Evolutionary conservation across 768 basidiomycete species (phyloP).

Genomic region (Chlorophyllum brunneum): DNA sequence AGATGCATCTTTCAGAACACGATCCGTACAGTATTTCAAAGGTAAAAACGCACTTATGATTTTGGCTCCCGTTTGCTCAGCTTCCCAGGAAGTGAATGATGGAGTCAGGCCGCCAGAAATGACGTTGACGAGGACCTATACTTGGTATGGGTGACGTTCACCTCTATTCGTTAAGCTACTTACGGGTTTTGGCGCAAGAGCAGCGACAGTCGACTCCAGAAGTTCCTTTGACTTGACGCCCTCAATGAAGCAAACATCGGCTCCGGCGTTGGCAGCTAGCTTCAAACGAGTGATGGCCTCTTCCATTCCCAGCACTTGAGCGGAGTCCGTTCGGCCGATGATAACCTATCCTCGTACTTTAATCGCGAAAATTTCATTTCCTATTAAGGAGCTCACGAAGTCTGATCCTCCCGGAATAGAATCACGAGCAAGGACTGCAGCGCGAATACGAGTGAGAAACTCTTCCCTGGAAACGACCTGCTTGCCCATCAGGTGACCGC

Average conservation of each 20-base stretch:
- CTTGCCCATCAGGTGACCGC: conserved; percentile 76
- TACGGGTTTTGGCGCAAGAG: conserved; percentile 68
- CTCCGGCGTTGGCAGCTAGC: conserved; percentile 67
- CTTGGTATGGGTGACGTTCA: not conserved
- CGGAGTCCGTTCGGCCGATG: conserved; percentile 75
- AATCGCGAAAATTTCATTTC: not conserved
- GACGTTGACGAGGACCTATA: conserved; percentile 67
- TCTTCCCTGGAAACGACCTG: conserved; percentile 78
- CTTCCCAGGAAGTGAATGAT: conserved; percentile 64
- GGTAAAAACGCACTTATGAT: conserved; percentile 57
- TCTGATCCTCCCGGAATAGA: conserved; percentile 70
- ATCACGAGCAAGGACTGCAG: conserved; percentile 73
- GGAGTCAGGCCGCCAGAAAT: conserved; percentile 76
- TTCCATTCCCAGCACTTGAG: conserved; percentile 75
- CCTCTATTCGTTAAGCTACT: conserved; percentile 13
- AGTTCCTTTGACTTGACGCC: conserved; percentile 68
- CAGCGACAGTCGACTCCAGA: conserved; percentile 58
- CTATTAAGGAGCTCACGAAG: conserved; percentile 39
- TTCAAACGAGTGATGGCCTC: conserved; percentile 63
- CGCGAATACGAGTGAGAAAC: conserved; percentile 68
- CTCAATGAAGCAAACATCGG: conserved; percentile 79
- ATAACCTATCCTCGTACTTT: conserved; percentile 42
- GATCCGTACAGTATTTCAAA: not conserved
- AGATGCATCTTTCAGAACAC: not conserved
- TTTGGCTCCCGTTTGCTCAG: conserved; percentile 67